Percentiles rank a stretch among this genome's conserved stretches.
Conservation (phyloP, 192 early-diverging fungal species). For the Backusella morwellensis region DNA sequence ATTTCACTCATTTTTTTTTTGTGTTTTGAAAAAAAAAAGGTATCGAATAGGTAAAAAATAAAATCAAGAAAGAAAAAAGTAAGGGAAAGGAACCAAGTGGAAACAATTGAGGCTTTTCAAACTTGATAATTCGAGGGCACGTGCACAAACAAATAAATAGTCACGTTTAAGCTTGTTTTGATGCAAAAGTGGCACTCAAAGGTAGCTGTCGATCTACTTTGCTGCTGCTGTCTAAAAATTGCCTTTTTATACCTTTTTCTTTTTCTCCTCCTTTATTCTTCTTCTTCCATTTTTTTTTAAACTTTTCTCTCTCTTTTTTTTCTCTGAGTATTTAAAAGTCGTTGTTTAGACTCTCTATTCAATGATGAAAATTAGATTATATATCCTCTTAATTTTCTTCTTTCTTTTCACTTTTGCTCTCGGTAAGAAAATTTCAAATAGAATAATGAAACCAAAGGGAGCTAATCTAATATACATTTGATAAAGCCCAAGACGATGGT, state of each 20-base stretch:
- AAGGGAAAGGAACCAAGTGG: not conserved
- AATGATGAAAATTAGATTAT: not conserved
- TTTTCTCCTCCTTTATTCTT: not conserved
- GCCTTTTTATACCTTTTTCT: not conserved
- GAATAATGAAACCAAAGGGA: not conserved
- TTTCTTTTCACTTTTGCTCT: not conserved
- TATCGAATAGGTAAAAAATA: not conserved
- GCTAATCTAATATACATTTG: not conserved
- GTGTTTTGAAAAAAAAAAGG: not conserved
- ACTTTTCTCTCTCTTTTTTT: not conserved
- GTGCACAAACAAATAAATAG: not conserved
- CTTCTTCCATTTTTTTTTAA: not conserved
- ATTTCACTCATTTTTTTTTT: constrained; percentile 11
- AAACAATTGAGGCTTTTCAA: not conserved
- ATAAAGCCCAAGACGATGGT: not conserved
- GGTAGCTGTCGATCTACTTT: not conserved
- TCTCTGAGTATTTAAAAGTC: not conserved
- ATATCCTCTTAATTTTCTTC: not conserved
- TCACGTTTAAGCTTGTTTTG: not conserved
- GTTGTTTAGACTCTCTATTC: not conserved
- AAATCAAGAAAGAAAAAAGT: not conserved
- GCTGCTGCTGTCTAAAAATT: constrained; percentile 1
- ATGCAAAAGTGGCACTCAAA: not conserved
- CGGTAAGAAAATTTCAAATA: not conserved
- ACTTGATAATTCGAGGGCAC: not conserved